phyloP scores from a whole-genome alignment of 2,329 filamentous ascomycete species.

The Penicillium sp. region DNA sequence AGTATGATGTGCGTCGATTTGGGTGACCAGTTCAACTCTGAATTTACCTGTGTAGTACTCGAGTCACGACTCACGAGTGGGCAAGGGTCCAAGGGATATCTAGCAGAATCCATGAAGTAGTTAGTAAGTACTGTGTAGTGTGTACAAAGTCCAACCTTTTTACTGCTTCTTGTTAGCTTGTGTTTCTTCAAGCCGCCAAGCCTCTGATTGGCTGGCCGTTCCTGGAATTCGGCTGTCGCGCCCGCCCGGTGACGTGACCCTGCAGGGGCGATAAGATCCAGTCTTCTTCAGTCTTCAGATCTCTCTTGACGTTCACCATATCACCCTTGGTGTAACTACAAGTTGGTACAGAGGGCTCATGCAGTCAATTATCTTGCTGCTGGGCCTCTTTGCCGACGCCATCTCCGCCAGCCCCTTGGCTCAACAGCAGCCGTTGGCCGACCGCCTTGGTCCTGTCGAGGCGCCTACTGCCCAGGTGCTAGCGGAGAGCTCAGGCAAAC shows the following conservation, averaged over 20 bases:
- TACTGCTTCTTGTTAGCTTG: too few species aligned
- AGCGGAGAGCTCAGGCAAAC: not conserved
- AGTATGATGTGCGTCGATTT: not conserved
- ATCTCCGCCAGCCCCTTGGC: conserved; percentile 15
- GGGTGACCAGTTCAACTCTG: not conserved
- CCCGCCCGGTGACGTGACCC: conserved; percentile 6
- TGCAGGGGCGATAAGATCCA: conserved; percentile 3
- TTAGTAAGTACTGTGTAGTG: too few species aligned
- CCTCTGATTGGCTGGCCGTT: not conserved
- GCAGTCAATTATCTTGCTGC: conserved; percentile 15
- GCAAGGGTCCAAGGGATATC: too few species aligned
- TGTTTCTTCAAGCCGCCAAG: not conserved
- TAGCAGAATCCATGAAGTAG: not conserved
- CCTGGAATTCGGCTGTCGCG: not conserved
- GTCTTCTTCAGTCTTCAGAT: not conserved
- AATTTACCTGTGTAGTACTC: not conserved
- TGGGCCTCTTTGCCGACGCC: conserved; percentile 15
- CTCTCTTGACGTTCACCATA: not conserved
- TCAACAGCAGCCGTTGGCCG: conserved; percentile 15
- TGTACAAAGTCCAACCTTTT: too few species aligned
- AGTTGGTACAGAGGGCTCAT: conserved; percentile 13
- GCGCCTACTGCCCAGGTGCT: not conserved
- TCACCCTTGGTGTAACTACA: not conserved
- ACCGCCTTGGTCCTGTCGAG: not conserved
- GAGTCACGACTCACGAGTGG: too few species aligned